These are phyloP conservation scores for Cladosporium sp. DNA, from an alignment of 2,329 filamentous ascomycete species.

Conservation along the genomic window DNA sequence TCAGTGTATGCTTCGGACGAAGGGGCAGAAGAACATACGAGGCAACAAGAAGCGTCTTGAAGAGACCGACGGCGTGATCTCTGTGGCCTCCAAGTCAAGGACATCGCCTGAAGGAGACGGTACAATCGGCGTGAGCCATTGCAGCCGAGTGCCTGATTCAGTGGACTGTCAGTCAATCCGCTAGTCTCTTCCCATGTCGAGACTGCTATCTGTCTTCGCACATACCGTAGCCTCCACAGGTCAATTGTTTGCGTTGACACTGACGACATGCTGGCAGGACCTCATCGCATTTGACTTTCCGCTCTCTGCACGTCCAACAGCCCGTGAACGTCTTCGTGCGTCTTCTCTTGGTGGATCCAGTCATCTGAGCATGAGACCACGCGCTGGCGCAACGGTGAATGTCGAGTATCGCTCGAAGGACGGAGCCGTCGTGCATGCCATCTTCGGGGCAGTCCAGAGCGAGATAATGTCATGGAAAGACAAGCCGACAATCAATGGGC, in stretches of 20 bases:
- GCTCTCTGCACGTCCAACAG: constrained; percentile 8
- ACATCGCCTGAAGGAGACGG: neutral
- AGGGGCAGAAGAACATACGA: neutral
- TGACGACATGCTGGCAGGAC: neutral
- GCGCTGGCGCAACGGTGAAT: too few species aligned
- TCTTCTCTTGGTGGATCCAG: neutral
- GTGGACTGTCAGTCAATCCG: neutral
- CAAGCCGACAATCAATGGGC: neutral
- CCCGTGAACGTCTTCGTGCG: constrained; percentile 9
- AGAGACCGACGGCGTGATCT: neutral
- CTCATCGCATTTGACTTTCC: constrained; percentile 9
- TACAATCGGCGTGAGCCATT: constrained; percentile 3
- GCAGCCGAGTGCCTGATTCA: neutral
- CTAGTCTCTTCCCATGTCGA: neutral
- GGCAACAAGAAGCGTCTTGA: neutral
- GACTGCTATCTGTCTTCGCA: neutral
- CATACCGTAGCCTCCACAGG: neutral
- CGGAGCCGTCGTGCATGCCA: too few species aligned
- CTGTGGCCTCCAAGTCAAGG: neutral
- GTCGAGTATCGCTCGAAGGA: too few species aligned
- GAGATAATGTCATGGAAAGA: neutral
- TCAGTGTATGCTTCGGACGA: neutral
- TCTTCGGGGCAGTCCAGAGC: neutral
- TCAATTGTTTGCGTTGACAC: neutral
- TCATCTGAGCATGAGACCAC: neutral